phyloP scores from a whole-genome alignment of 1,284 basidiomycete species.

The Ceratobasidium sp. region DNA sequence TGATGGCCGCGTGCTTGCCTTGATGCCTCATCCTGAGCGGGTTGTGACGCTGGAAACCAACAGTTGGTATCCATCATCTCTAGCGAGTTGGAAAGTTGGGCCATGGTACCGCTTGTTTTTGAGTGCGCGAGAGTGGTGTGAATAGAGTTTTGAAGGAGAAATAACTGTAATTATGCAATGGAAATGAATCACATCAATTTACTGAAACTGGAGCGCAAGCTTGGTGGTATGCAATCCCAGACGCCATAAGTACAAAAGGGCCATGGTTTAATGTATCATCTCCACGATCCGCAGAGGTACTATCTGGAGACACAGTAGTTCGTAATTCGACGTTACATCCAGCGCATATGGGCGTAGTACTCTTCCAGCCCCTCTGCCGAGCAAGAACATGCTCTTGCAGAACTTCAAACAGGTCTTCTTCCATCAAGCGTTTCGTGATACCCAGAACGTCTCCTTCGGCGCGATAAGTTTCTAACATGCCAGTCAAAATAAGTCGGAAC shows the following conservation, averaged over 20 bases:
- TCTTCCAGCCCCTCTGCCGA: constrained; percentile 55
- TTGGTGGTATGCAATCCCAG: constrained; percentile 44
- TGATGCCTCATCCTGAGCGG: constrained; percentile 97
- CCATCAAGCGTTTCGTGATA: constrained; percentile 85
- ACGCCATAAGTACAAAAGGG: constrained; percentile 30
- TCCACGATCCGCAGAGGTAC: background rate
- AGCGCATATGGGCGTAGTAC: constrained; percentile 16
- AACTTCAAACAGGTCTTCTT: constrained; percentile 83
- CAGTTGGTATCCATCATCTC: constrained; percentile 81
- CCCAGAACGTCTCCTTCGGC: constrained; percentile 91
- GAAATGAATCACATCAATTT: constrained; percentile 12
- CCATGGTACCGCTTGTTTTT: constrained; percentile 98
- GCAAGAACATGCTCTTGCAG: constrained; percentile 61
- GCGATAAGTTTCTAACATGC: constrained; percentile 94
- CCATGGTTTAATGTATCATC: background rate
- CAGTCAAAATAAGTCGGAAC: constrained; percentile 88
- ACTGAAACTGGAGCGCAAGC: constrained; percentile 38
- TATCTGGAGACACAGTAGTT: background rate
- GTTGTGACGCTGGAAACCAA: constrained; percentile 81
- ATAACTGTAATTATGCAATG: constrained; percentile 34
- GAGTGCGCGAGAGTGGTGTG: constrained; percentile 71
- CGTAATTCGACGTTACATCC: constrained; percentile 17
- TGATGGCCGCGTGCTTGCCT: constrained; percentile 86
- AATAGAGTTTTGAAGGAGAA: constrained; percentile 38
- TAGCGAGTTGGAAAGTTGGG: constrained; percentile 72